Percentiles rank a stretch among this genome's conserved stretches.
Evolutionary conservation across 306 rosid species (phyloP).

Genomic region (Myrica gale): DNA sequence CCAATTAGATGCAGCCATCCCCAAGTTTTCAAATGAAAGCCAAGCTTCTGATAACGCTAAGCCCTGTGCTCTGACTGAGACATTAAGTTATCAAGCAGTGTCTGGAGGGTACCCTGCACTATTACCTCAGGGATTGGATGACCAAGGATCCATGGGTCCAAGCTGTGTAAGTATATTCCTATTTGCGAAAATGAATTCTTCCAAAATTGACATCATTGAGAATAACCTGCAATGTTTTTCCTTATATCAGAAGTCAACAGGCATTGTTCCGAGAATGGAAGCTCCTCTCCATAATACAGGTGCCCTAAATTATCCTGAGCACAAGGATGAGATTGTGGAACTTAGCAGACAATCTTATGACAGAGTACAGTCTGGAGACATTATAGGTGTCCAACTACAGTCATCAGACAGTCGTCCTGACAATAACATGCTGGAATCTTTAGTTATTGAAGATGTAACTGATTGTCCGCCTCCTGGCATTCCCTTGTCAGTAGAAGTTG

Average conservation of each 20-base stretch:
- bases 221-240: slow-evolving; percentile 23
- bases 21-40: slow-evolving; percentile 38
- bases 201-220: slow-evolving; percentile 16
- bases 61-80: slow-evolving; percentile 25
- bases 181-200: neutral
- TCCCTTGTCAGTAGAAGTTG: slow-evolving; percentile 40
- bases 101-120: slow-evolving; percentile 34
- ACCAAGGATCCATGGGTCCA: slow-evolving; percentile 24
- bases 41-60: slow-evolving; percentile 38
- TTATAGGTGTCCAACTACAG: slow-evolving; percentile 29
- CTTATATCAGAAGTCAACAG: slow-evolving; percentile 48
- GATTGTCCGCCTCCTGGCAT: slow-evolving; percentile 36
- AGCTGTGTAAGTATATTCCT: slow-evolving; percentile 54
- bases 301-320: slow-evolving; percentile 25
- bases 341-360: slow-evolving; percentile 28
- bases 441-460: slow-evolving; percentile 39
- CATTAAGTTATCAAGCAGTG: slow-evolving; percentile 34
- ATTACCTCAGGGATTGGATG: slow-evolving; percentile 25
- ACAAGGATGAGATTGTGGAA: slow-evolving; percentile 34
- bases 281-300: slow-evolving; percentile 31
- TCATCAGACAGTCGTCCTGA: slow-evolving; percentile 20
- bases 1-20: slow-evolving; percentile 30
- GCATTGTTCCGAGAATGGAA: slow-evolving; percentile 41
- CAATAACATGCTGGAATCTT: slow-evolving; percentile 30
- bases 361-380: slow-evolving; percentile 22